Evolutionary conservation across 2,329 filamentous ascomycete genomes (phyloP), one percentile per base, ranked within the genome.

Genomic region (Penicillium sp.): DNA sequence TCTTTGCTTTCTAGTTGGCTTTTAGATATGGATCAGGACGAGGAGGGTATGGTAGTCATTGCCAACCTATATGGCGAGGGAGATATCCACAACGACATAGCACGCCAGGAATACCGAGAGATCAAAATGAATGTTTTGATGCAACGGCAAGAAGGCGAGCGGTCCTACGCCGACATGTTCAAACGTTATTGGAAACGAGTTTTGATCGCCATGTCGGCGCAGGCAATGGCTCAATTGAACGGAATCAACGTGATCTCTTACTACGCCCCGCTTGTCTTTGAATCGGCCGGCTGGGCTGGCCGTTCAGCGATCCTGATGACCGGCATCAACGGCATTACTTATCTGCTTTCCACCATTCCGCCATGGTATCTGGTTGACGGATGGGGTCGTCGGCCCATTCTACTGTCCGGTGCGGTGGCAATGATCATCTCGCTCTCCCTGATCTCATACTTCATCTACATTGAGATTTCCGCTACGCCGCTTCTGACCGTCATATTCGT

Each of bases 181-280:
- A 87, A 83, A 66, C 86, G 90, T 56, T 97, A 97, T 78, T 84
- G 82, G 68, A 94, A 89, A 65, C 90, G 94, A 46, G 93, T 97
- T 59, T 91, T 97, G 68, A 97, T 97, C 70, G 94, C 94, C 75
- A 97, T 97, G 94, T 97, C 93, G 27, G 94, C 94, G 3, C 94
- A 97, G 74, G 91, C 87, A 5, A 84, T 99, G 59, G 94, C 94
- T 23, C 94, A 99, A 75, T 84, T 99, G 47, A 97, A 97, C 76
- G 94, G 94, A 60, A 99, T 99, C 78, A 99, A 99, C 75, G 94
- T 99, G 69, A 99, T 99, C 58, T 97, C 93, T 1, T 99, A 97
- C 80, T 99, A 99, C 69, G 94, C 94, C 1, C 94, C 94, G 0
- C 85, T 95, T 49, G 93, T 97, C 13, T 97, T 99, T 66, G 92